Percentiles rank a stretch among this genome's conserved stretches.
phyloP scores from a whole-genome alignment of 306 rosid species.

The Prunus davidiana region DNA sequence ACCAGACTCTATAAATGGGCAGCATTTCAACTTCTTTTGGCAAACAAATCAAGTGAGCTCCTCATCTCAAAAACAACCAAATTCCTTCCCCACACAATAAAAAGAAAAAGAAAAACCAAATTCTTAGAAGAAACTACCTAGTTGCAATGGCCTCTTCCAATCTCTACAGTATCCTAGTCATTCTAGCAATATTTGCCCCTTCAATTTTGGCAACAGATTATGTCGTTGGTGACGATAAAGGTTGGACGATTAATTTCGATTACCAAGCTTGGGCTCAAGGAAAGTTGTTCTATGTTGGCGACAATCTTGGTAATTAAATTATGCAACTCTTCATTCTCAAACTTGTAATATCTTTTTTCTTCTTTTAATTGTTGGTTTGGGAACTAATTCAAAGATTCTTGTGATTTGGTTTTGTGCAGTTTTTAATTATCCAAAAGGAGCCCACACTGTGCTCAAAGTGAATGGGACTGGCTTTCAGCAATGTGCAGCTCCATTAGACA shows the following conservation, averaged over 20 bases:
- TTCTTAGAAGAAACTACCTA: no score
- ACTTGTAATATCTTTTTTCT: not conserved
- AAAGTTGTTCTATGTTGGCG: constrained; percentile 42
- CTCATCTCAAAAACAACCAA: not conserved
- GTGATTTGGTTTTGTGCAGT: constrained; percentile 5
- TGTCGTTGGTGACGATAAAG: constrained; percentile 38
- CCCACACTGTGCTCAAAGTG: constrained; percentile 30
- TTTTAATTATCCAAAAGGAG: constrained; percentile 29
- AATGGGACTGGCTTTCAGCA: constrained; percentile 28
- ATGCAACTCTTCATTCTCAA: no score
- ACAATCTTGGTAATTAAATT: constrained; percentile 21
- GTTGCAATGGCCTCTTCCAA: constrained; percentile 28
- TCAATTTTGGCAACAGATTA: constrained; percentile 25
- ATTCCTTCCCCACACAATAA: not conserved
- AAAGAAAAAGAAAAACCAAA: no score
- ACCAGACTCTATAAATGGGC: not conserved
- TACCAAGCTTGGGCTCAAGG: constrained; percentile 42
- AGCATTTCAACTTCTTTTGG: not conserved
- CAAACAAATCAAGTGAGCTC: not conserved
- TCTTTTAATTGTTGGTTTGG: not conserved
- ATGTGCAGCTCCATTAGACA: constrained; percentile 12
- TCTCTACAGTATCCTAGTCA: constrained; percentile 17
- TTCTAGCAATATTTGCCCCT: constrained; percentile 26
- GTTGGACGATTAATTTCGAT: constrained; percentile 41
- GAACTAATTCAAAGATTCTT: not conserved